Conservation (phyloP, 2,329 filamentous ascomycete species). For the Phialophora tarda region DNA sequence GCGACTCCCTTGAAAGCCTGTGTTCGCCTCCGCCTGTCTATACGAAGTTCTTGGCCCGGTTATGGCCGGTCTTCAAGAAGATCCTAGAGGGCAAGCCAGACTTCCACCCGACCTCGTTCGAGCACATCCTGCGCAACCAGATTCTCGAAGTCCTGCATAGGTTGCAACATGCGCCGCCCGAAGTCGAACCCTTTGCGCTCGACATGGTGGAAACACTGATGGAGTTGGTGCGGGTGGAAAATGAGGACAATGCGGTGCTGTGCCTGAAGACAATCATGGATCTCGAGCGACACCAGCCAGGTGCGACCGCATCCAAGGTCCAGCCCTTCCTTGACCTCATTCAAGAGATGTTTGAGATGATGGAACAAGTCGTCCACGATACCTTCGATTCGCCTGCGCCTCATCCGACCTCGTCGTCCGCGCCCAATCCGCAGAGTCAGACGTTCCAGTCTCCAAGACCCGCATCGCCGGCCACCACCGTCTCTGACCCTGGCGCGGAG, state of each 20-base stretch:
- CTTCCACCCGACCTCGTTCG: slow-evolving; percentile 86
- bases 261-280: slow-evolving; percentile 99
- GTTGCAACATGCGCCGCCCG: slow-evolving; percentile 73
- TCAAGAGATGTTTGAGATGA: slow-evolving; percentile 92
- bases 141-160: slow-evolving; percentile 94
- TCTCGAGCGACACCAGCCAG: slow-evolving; percentile 89
- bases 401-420: slow-evolving; percentile 49
- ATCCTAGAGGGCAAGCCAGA: slow-evolving; percentile 85
- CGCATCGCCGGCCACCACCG: slow-evolving; percentile 82
- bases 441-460: slow-evolving; percentile 88
- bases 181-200: slow-evolving; percentile 86
- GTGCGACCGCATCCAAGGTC: slow-evolving; percentile 78
- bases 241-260: slow-evolving; percentile 97
- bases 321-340: slow-evolving; percentile 91
- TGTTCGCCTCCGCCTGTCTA: slow-evolving; percentile 82
- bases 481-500: slow-evolving; percentile 78
- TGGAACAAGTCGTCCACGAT: slow-evolving; percentile 92
- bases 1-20: slow-evolving; percentile 83
- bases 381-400: slow-evolving; percentile 79
- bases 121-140: slow-evolving; percentile 93
- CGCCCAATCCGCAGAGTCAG: slow-evolving; percentile 59
- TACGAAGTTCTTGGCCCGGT: slow-evolving; percentile 77
- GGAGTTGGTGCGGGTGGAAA: slow-evolving; percentile 85
- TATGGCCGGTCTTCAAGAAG: slow-evolving; percentile 87
- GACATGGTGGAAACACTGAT: slow-evolving; percentile 91